These are phyloP conservation scores for Lodderomyces pseudojiufengensis DNA, from an alignment of 1,139 yeast species.

Conservation along the genomic window DNA sequence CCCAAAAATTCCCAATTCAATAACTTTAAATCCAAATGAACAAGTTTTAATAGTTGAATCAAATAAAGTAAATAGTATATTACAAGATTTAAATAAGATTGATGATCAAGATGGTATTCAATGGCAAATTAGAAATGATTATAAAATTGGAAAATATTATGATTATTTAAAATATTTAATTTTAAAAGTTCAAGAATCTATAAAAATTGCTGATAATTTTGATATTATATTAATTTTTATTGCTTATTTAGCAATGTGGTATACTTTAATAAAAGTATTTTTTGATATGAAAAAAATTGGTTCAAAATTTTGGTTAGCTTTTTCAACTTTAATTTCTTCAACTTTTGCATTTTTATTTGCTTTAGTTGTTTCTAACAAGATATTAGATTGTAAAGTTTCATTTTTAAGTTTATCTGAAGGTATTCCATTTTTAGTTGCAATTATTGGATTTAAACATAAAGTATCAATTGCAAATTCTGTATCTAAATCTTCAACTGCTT, in stretches of 20 bases:
- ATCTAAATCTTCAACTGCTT: slow-evolving; percentile 37
- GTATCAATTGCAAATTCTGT: slow-evolving; percentile 70
- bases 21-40: slow-evolving; percentile 33
- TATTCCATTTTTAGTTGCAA: slow-evolving; percentile 87
- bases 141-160: slow-evolving; percentile 61
- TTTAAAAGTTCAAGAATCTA: slow-evolving; percentile 47
- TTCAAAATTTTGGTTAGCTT: slow-evolving; percentile 86
- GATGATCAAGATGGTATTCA: slow-evolving; percentile 37
- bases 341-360: slow-evolving; percentile 87
- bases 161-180: slow-evolving; percentile 52
- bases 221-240: slow-evolving; percentile 77
- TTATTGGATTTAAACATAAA: slow-evolving; percentile 90
- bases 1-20: slow-evolving; percentile 33
- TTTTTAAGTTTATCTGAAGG: slow-evolving; percentile 84
- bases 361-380: slow-evolving; percentile 58
- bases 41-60: slow-evolving; percentile 42
- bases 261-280: slow-evolving; percentile 75
- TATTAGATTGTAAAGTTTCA: slow-evolving; percentile 57
- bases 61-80: slow-evolving; percentile 30
- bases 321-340: slow-evolving; percentile 77
- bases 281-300: slow-evolving; percentile 77
- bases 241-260: slow-evolving; percentile 90
- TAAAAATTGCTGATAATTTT: slow-evolving; percentile 78
- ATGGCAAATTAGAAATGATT: slow-evolving; percentile 67
- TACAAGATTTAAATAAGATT: slow-evolving; percentile 30